phyloP scores from a whole-genome alignment of 2,329 filamentous ascomycete species.

The Trichoderma sp. region DNA sequence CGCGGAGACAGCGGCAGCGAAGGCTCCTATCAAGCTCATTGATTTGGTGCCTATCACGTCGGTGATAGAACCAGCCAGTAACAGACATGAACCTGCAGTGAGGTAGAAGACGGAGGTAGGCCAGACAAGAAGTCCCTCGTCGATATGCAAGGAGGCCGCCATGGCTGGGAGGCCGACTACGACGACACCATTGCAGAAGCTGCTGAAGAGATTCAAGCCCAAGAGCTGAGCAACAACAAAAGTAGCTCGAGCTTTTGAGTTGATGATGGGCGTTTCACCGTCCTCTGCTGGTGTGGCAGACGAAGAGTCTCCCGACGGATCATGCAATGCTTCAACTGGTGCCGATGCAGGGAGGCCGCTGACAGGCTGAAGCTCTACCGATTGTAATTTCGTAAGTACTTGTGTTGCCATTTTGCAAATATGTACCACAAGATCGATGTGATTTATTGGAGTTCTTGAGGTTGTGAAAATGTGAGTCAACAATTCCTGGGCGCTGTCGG shows the following conservation, averaged over 20 bases:
- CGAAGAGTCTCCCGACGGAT: neutral
- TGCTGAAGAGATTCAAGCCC: slow-evolving; percentile 16
- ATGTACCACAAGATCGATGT: neutral
- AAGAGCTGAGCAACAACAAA: slow-evolving; percentile 9
- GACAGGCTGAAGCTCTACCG: neutral
- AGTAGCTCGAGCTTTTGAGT: neutral
- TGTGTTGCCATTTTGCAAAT: neutral
- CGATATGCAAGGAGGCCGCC: slow-evolving; percentile 38
- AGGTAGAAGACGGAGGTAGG: slow-evolving; percentile 41
- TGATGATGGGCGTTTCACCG: neutral
- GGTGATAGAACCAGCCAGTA: slow-evolving; percentile 42
- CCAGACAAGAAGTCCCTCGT: slow-evolving; percentile 41
- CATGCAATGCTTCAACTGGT: neutral
- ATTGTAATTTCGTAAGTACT: neutral
- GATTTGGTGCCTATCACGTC: slow-evolving; percentile 39
- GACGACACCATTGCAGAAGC: slow-evolving; percentile 28
- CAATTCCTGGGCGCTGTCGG: neutral
- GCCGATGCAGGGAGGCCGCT: neutral
- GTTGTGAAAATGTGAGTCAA: neutral
- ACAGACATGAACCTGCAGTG: slow-evolving; percentile 38
- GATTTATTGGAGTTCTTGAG: neutral
- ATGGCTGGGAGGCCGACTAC: slow-evolving; percentile 45
- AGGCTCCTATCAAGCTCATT: slow-evolving; percentile 38
- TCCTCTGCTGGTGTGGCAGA: neutral
- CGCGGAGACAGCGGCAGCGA: slow-evolving; percentile 34